These are phyloP conservation scores for Colletotrichum sojae DNA, from an alignment of 2,329 filamentous ascomycete genomes.

Conservation along the genomic window DNA sequence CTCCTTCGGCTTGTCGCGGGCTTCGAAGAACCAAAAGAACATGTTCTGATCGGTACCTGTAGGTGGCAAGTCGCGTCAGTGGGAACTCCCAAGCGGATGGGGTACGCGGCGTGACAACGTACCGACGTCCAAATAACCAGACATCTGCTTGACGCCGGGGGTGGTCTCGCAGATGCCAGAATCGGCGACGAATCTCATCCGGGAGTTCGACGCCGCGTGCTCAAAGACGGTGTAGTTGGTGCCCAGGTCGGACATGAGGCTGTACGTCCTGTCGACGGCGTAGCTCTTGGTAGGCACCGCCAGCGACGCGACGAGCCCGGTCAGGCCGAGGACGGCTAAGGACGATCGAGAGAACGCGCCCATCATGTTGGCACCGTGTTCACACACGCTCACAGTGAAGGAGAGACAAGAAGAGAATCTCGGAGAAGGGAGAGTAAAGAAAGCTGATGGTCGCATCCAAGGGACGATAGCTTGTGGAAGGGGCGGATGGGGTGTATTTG, in stretches of 20 bases:
- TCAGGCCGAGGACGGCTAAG: conserved; percentile 23
- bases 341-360: neutral
- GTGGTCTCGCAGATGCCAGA: conserved; percentile 67
- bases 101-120: conserved; percentile 4
- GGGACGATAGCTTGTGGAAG: accelerated
- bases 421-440: neutral
- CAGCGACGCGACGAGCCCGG: conserved; percentile 1
- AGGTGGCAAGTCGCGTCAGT: neutral
- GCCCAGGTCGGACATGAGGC: conserved; percentile 36
- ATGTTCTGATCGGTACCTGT: conserved; percentile 54
- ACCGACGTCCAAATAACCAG: conserved; percentile 65
- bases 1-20: conserved; percentile 48
- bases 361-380: conserved; percentile 9
- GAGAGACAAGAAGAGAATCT: neutral
- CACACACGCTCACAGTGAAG: neutral
- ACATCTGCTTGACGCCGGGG: conserved; percentile 63
- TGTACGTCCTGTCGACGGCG: conserved; percentile 39
- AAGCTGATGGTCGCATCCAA: neutral
- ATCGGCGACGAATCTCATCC: conserved; percentile 63
- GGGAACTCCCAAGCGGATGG: conserved; percentile 42
- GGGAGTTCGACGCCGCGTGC: conserved; percentile 60
- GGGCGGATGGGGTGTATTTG: conserved; percentile 27
- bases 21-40: conserved; percentile 61
- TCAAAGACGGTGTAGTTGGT: conserved; percentile 61
- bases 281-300: conserved; percentile 17